phyloP scores from a whole-genome alignment of 1,284 basidiomycete genomes.

The Heterobasidion parviporum region DNA sequence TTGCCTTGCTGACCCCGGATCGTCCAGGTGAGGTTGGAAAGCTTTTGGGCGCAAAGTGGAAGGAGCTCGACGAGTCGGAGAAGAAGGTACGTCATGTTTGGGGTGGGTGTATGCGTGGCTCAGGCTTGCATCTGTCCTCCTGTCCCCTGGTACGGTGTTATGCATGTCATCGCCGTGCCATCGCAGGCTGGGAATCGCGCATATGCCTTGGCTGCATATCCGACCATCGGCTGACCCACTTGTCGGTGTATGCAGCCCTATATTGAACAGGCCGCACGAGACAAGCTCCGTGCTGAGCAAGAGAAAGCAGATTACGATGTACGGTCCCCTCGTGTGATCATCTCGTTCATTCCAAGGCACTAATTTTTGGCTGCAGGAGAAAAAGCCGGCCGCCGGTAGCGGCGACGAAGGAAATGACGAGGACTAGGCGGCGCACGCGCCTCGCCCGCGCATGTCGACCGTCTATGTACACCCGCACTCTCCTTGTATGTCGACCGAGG shows the following conservation, averaged over 20 bases:
- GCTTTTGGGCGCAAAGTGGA: constrained; percentile 67
- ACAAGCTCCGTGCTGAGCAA: constrained; percentile 79
- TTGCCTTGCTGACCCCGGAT: constrained; percentile 6
- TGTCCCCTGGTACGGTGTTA: neutral
- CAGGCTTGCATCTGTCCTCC: constrained; percentile 2
- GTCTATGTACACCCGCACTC: neutral
- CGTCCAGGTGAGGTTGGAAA: constrained; percentile 55
- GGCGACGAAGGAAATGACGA: constrained; percentile 58
- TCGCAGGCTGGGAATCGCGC: no score
- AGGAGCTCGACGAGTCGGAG: constrained; percentile 56
- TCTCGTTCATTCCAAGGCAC: constrained; percentile 1
- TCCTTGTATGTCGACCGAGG: neutral
- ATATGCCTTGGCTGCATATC: neutral
- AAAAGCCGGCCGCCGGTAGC: constrained; percentile 37
- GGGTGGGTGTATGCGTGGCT: constrained; percentile 6
- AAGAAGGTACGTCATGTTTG: constrained; percentile 53
- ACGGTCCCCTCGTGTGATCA: constrained; percentile 16
- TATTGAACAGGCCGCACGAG: constrained; percentile 75
- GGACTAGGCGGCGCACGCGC: constrained; percentile 19
- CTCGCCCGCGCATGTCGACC: neutral
- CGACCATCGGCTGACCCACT: neutral
- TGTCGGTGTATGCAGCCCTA: constrained; percentile 63
- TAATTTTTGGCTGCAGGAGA: constrained; percentile 20
- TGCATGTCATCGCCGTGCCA: neutral
- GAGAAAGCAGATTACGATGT: constrained; percentile 76